Evolutionary conservation across 2,329 filamentous ascomycete genomes (phyloP).

Genomic region (Calonectria naviculata): DNA sequence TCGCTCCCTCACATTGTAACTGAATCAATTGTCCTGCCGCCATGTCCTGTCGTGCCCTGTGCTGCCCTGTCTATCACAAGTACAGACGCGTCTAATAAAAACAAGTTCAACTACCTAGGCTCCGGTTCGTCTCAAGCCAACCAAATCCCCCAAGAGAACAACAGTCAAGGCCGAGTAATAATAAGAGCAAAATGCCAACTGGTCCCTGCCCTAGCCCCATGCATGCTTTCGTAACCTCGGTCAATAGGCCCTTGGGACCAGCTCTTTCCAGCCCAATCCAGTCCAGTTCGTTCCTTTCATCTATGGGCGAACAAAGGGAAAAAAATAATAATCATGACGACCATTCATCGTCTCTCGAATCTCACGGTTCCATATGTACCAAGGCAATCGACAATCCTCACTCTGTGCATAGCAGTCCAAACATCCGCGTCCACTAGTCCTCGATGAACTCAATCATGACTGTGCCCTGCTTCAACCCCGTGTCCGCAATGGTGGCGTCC

Average conservation of each 20-base stretch:
- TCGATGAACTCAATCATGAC: constrained; percentile 94
- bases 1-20: constrained; percentile 8
- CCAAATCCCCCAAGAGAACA: neutral
- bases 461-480: constrained; percentile 89
- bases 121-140: constrained; percentile 12
- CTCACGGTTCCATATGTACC: constrained; percentile 16
- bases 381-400: neutral
- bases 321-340: neutral
- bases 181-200: constrained; percentile 6
- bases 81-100: constrained; percentile 16
- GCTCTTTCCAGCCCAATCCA: neutral
- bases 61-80: constrained; percentile 12
- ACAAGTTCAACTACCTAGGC: constrained; percentile 17
- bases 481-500: constrained; percentile 80
- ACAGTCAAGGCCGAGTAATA: neutral
- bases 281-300: constrained; percentile 13
- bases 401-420: neutral
- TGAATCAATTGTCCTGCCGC: constrained; percentile 14
- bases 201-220: constrained; percentile 1
- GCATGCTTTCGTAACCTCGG: constrained; percentile 1
- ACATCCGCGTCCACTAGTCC: constrained; percentile 47
- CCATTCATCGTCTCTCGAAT: neutral
- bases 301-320: constrained; percentile 14
- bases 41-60: constrained; percentile 1
- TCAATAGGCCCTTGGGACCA: neutral